Base-by-base conservation (phyloP, 225 moss, liverwort and hornwort genomes). In the Takakia lepidozioides region DNA sequence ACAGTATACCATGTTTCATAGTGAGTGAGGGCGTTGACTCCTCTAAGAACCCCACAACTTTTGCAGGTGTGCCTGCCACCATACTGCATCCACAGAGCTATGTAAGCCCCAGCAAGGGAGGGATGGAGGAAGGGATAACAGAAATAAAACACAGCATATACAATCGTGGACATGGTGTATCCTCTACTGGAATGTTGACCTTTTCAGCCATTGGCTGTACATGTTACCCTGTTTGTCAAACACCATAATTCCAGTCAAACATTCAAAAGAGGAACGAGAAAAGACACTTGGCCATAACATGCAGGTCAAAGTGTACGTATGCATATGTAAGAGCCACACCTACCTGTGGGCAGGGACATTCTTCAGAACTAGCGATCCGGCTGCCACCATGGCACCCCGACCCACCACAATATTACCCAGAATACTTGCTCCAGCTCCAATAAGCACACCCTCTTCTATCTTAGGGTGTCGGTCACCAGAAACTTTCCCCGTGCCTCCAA, bases 21-120 rank as follows among this genome's bases (percentile, higher is more conserved):
- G 92, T 93, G 57, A 85, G 80, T 49, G 92, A 73, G 51, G 92
- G 92, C 35, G 78, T 62, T 36, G 81, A 51, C 68, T 93, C 92
- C 46, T 81, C 80, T 67, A 88, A 63, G 63, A 65, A 88, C 36
- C 88, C 88, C 49, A 93, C 80, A 23, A 93, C 88, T 60, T 71
- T 88, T 23, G 92, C 92, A 75, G 92, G 92, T 42, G 88, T 93
- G 48, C 92, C 92, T 44, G 92, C 92, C 35, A 93, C 88, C 92
- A 93, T 93, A 58, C 92, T 93, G 87, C 60, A 72, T 0, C 37
- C 59, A 37, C 56, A 53, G 46, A 34, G 27, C 21, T 19, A 29
- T 45, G n/a, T n/a, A n/a, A n/a, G n/a, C n/a, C n/a, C n/a, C n/a
- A n/a, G n/a, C n/a, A n/a, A n/a, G n/a, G n/a, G n/a, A n/a, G n/a